Base-by-base conservation (phyloP, 78 protist species). In the Dictyostelium capitatum region DNA sequence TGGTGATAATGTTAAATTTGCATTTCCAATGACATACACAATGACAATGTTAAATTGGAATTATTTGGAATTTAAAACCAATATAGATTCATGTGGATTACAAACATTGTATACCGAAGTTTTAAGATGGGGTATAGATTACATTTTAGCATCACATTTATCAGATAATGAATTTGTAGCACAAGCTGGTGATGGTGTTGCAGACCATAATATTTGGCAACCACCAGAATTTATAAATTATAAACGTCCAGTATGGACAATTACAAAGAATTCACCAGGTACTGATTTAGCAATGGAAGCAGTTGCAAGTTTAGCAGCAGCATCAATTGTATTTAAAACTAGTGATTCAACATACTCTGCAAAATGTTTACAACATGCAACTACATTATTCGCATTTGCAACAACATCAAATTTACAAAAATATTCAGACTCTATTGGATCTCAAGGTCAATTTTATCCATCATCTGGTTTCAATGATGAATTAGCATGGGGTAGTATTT, bases 241-340 rank as follows among this genome's bases (percentile, higher is more conserved):
- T 64, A 30, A 2, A 1, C 48, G 90, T 14, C 12, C n/a, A 8
- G 4, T 32, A 4, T 83, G 11, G 9, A 54, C 69, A 3, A 48
- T 83, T n/a, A 30, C 14, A 30, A 14, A 30, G 2, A 53, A 47
- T n/a, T 4, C 25, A 3, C 70, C 90, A 83, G 75, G 90, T 6
- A 83, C 90, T 32, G 90, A 83, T 53, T n/a, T 83, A 15, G 90
- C 90, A 17, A 83, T 83, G 90, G 77, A 83, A 15, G 56, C 82
- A 0, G 90, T 81, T 4, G 46, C 90, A 19, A 73, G 81, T 47
- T 43, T 83, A 30, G 56, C 81, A 7, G 81, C 30, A 0, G 56
- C 90, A 10, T 69, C 90, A 6, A 14, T 83, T 4, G 81, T 51
- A 8, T 83, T 37, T 30, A 32, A 23, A 30, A 23, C 51, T 0